These are phyloP conservation scores for Narthecium ossifragum DNA, from an alignment of 106 monocot genomes.

Conservation along the genomic window DNA sequence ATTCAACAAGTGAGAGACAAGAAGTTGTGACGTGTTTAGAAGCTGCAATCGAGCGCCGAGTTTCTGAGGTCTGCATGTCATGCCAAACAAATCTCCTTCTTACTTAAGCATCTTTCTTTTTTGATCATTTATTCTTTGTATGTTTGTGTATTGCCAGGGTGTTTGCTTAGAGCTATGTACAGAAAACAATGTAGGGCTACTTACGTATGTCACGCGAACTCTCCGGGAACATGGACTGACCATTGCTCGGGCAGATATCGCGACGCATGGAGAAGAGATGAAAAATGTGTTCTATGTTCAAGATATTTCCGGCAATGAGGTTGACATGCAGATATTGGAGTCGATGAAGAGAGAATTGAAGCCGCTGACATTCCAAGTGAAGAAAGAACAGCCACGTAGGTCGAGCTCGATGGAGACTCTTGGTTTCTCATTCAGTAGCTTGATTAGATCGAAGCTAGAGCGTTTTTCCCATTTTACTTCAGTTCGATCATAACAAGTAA, in stretches of 20 bases:
- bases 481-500: too few species aligned
- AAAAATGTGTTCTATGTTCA: slow-evolving; percentile 47
- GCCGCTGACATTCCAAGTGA: slow-evolving; percentile 36
- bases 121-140: background rate
- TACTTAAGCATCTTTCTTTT: background rate
- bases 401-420: slow-evolving; percentile 7
- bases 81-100: background rate
- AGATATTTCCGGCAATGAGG: slow-evolving; percentile 42
- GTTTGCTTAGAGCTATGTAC: slow-evolving; percentile 50
- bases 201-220: slow-evolving; percentile 46
- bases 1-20: slow-evolving; percentile 29
- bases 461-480: slow-evolving; percentile 36
- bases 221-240: slow-evolving; percentile 58
- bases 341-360: slow-evolving; percentile 39
- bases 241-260: slow-evolving; percentile 52
- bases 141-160: slow-evolving; percentile 25
- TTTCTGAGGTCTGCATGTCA: slow-evolving; percentile 36
- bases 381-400: slow-evolving; percentile 27
- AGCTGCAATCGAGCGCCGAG: slow-evolving; percentile 63
- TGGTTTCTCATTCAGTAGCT: slow-evolving; percentile 29
- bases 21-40: slow-evolving; percentile 51
- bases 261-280: slow-evolving; percentile 38
- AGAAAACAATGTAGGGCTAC: slow-evolving; percentile 31
- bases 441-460: slow-evolving; percentile 47
- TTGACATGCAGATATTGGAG: slow-evolving; percentile 34